Evolutionary conservation across 495 filamentous ascomycete genomes (phyloP).

Genomic region (Pyrenopolyporus hunteri): DNA sequence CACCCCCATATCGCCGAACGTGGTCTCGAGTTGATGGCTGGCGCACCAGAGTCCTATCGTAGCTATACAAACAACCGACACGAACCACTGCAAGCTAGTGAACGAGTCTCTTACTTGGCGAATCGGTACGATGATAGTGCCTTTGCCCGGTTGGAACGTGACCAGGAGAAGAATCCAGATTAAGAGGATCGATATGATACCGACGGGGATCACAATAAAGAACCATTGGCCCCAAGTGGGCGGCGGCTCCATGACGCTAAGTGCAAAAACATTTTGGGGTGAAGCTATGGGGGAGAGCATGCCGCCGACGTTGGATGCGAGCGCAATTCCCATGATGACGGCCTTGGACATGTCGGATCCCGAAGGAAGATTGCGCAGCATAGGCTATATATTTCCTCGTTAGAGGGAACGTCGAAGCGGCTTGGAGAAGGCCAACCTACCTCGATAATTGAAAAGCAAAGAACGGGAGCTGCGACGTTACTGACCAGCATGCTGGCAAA

Average conservation of each 20-base stretch:
- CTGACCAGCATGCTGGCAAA: slow-evolving; percentile 99
- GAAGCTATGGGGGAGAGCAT: slow-evolving; percentile 96
- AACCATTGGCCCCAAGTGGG: slow-evolving; percentile 97
- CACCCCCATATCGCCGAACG: slow-evolving; percentile 98
- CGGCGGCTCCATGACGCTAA: slow-evolving; percentile 89
- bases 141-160: slow-evolving; percentile 82
- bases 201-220: slow-evolving; percentile 92
- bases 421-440: slow-evolving; percentile 45
- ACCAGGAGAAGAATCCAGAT: slow-evolving; percentile 88
- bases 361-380: slow-evolving; percentile 87
- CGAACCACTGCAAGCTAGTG: slow-evolving; percentile 91
- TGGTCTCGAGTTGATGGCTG: slow-evolving; percentile 80
- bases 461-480: slow-evolving; percentile 96
- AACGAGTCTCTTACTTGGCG: slow-evolving; percentile 86
- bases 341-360: slow-evolving; percentile 94
- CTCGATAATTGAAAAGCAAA: slow-evolving; percentile 97
- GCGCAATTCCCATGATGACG: slow-evolving; percentile 93
- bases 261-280: slow-evolving; percentile 94
- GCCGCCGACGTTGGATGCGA: slow-evolving; percentile 93
- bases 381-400: slow-evolving; percentile 61
- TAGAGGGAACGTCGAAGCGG: slow-evolving; percentile 12
- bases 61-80: slow-evolving; percentile 77
- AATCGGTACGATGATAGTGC: slow-evolving; percentile 91
- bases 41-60: slow-evolving; percentile 95
- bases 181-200: slow-evolving; percentile 82